Conservation (phyloP, 2,329 filamentous ascomycete genomes). For the Monosporascus ibericus region DNA sequence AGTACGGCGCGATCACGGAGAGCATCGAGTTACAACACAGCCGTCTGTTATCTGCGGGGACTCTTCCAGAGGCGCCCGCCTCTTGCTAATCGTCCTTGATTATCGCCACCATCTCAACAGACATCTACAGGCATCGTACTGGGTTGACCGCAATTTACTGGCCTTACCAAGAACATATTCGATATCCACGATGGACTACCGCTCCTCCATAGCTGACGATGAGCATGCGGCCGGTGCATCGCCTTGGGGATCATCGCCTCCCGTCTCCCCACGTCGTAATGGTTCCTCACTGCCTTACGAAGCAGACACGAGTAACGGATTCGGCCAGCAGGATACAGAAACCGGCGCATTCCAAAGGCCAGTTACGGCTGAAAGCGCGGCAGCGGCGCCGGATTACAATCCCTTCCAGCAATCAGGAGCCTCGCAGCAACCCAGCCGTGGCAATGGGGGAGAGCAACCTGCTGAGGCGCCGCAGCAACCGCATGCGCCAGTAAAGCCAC, state of each 20-base stretch:
- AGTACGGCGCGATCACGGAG: too few relatives aligned
- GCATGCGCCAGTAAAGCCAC: constrained; percentile 12
- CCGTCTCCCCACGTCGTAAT: constrained; percentile 42
- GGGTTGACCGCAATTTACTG: constrained; percentile 1
- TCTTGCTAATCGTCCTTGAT: not conserved
- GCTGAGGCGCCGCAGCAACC: constrained; percentile 13
- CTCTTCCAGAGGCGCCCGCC: not conserved
- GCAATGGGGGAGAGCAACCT: constrained; percentile 16
- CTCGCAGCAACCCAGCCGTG: constrained; percentile 22
- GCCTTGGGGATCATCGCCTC: constrained; percentile 51
- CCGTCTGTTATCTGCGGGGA: not conserved
- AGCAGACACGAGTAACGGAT: constrained; percentile 39
- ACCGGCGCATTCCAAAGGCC: constrained; percentile 39
- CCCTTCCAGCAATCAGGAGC: constrained; percentile 25
- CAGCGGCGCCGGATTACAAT: constrained; percentile 34
- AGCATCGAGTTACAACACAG: not conserved
- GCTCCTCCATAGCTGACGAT: constrained; percentile 46
- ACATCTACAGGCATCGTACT: constrained; percentile 1
- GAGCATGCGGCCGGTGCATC: constrained; percentile 48
- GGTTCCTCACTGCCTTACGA: constrained; percentile 37
- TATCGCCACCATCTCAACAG: not conserved
- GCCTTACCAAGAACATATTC: not conserved
- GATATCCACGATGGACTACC: constrained; percentile 48
- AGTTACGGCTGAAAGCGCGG: constrained; percentile 39
- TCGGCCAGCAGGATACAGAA: constrained; percentile 30